Base-by-base conservation (phyloP, 768 basidiomycete genomes). In the Coprinellus aureogranulatus region DNA sequence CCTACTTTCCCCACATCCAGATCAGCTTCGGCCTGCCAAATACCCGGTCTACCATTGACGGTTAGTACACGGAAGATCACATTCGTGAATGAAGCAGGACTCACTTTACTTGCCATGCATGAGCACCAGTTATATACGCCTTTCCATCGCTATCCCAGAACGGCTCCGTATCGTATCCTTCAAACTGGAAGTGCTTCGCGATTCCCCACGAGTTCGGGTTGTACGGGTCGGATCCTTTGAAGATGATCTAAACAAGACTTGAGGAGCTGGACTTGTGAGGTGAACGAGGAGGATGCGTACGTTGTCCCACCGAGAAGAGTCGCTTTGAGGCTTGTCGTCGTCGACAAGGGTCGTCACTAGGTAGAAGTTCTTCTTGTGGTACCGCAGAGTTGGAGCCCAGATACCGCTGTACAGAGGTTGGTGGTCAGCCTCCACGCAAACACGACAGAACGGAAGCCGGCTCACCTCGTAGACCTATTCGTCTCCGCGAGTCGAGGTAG, bases 111-210 rank as follows among this genome's bases (percentile, higher is more conserved):
- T 60, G 53, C 64, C 59, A 66, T 16, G 61, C 61, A 50, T 59
- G 70, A 44, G 62, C 58, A 11, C 69, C 72, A 26, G 66, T 67
- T n/a, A 73, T 62, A 37, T 70, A 73, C 3, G 65, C 54, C 31
- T 67, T 66, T 22, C 71, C 71, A 25, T 70, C 67, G 27, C 60
- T 54, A 42, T 68, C 67, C 70, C 71, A 73, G 59, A 70, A 73
- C 20, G 65, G 66, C 2, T 70, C 71, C 2, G 68, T 65, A 51
- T 73, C 72, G 57, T 72, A 73, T 0, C 72, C 72, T 49, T 62
- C 62, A 51, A 72, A 72, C n/a, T 55, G 18, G 54, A 73, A 72
- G 52, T 70, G 71, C 26, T 65, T 61, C 2, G 72, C 65, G 50
- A 70, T 65, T 8, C 68, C 70, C 72, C 72, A 73, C 20, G 65